Evolutionary conservation across 768 basidiomycete species (phyloP), one percentile per base, ranked within the genome.

Genomic region (Mycena latifolia): DNA sequence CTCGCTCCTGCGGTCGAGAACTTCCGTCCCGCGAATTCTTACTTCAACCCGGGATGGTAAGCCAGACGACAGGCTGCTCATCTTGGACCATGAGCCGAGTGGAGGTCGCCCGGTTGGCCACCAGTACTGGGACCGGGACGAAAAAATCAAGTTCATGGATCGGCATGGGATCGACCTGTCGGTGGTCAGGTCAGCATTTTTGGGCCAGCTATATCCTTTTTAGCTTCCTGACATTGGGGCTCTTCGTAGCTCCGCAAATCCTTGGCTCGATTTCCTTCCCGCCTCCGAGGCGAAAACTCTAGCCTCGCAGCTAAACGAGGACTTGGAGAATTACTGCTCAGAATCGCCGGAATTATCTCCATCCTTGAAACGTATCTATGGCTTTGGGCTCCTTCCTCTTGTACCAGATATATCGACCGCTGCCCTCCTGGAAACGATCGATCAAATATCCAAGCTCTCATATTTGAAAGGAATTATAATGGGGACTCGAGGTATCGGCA

Each of bases 261-360:
- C 94, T 11, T 96, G 94, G 94, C 86, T 96, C 37, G 95, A 96
- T 76, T 96, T 95, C 73, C 84, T 96, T 25, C 76, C 90, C 6
- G 86, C 92, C 12, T 73, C 85, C 27, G 86, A 90, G 46, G 95
- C 94, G 11, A 82, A 85, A 53, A 73, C 75, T 15, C 84, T 95
- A 20, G 93, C 94, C 0, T 77, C 75, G n/a, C 85, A 90, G 54
- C 81, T 96, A 47, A 96, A 96, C 74, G 74, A 81, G 35, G 92
- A 95, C 72, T 83, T 96, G 11, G 93, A 96, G 73, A 72, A 84
- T 28, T 96, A 92, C 73, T 96, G 94, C 73, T 83, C 91, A 3
- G 85, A 88, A 1, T 85, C 87, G 5, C 91, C 92, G 0, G 63
- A 73, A 25, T 63, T 85, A 4, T 27, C 74, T 20, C 71, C 78